Evolutionary conservation across 2,329 filamentous ascomycete genomes (phyloP).

Genomic region (Didymella pinodella): DNA sequence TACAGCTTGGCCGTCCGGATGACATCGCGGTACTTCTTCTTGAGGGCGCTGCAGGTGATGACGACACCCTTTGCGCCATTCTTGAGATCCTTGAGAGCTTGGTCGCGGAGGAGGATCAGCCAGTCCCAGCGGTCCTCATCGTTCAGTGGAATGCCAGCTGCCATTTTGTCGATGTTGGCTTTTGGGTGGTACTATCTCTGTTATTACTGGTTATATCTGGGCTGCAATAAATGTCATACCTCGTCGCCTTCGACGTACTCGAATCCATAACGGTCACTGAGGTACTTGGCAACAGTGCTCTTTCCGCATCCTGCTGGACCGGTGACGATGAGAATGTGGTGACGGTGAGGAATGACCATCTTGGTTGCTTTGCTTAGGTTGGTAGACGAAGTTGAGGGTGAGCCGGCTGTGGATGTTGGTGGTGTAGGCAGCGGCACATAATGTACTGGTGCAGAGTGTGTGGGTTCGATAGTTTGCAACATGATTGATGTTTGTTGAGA

Average conservation of each 20-base stretch:
- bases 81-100: constrained; percentile 51
- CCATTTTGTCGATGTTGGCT: constrained; percentile 80
- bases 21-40: constrained; percentile 92
- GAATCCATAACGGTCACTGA: constrained; percentile 54
- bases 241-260: constrained; percentile 62
- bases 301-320: constrained; percentile 64
- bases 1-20: constrained; percentile 60
- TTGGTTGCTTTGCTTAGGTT: constrained; percentile 26
- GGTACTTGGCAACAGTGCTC: constrained; percentile 59
- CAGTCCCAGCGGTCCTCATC: constrained; percentile 98
- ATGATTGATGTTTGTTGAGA: constrained; percentile 31
- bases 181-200: constrained; percentile 57
- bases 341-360: constrained; percentile 49
- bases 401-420: constrained; percentile 39
- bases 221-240: constrained; percentile 43
- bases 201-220: not conserved
- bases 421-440: constrained; percentile 44
- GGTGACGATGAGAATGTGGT: constrained; percentile 62
- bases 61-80: constrained; percentile 70
- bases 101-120: constrained; percentile 66
- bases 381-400: constrained; percentile 34
- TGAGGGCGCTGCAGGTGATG: constrained; percentile 93
- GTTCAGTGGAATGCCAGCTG: constrained; percentile 79
- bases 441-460: constrained; percentile 37
- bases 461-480: constrained; percentile 47